Conservation (phyloP, 495 filamentous ascomycete genomes). For the Neurospora sp. region DNA sequence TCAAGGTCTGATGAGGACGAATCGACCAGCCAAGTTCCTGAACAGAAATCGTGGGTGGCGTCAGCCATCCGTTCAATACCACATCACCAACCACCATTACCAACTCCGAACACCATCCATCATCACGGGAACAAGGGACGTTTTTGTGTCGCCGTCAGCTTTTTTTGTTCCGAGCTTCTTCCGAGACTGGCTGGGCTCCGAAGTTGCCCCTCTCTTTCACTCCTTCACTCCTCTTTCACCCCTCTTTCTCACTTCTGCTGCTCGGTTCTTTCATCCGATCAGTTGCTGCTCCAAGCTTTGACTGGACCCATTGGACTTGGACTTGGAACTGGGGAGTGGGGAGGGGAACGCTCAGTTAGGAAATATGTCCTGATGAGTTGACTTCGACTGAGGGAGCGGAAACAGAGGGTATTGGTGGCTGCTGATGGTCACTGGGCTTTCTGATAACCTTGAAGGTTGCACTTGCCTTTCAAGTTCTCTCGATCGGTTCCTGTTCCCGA, state of each 20-base stretch:
- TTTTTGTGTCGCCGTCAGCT: not conserved
- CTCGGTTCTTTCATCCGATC: not conserved
- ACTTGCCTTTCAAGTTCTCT: not conserved
- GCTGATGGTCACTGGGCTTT: not conserved
- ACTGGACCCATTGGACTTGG: not conserved
- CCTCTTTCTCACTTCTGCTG: not conserved
- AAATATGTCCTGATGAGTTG: not conserved
- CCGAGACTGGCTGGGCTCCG: not conserved
- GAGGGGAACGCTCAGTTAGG: not conserved
- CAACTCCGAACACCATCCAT: not conserved
- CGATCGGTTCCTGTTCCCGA: not conserved
- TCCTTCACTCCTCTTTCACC: not conserved
- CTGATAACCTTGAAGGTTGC: not conserved
- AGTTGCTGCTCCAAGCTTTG: not conserved
- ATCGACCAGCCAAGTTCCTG: not conserved
- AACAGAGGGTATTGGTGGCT: not conserved
- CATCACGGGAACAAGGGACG: not conserved
- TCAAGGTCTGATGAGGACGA: not conserved
- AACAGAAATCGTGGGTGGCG: not conserved
- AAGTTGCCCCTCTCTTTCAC: not conserved
- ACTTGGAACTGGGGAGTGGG: no score
- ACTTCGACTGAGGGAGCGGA: not conserved
- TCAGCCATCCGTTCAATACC: not conserved
- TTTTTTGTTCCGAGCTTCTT: not conserved
- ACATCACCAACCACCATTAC: not conserved